phyloP scores from a whole-genome alignment of 192 early-diverging fungal genomes.

The Coemansia umbellata region DNA sequence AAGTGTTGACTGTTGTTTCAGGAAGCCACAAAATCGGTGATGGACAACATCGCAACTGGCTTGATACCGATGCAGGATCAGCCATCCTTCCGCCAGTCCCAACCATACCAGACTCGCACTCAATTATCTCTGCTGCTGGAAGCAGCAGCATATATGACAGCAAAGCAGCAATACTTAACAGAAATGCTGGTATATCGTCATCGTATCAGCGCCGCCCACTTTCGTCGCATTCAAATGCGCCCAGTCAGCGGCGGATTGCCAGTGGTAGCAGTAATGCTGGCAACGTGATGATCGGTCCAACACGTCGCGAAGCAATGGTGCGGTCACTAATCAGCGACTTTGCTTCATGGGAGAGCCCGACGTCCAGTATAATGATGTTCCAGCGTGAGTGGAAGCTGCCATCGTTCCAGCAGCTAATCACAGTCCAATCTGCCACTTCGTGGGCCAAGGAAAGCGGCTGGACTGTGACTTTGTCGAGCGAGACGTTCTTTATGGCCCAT shows the following conservation, averaged over 20 bases:
- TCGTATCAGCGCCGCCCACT: conserved; percentile 24
- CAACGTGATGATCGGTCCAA: conserved; percentile 25
- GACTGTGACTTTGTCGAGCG: conserved; percentile 48
- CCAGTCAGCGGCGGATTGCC: conserved; percentile 21
- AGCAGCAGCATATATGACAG: conserved; percentile 1
- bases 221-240: conserved; percentile 44
- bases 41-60: conserved; percentile 27
- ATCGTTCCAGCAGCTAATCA: conserved; percentile 49
- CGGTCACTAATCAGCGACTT: conserved; percentile 46
- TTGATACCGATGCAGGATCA: conserved; percentile 25
- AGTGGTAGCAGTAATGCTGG: conserved; percentile 9
- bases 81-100: conserved; percentile 16
- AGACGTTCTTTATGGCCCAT: conserved; percentile 50
- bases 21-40: conserved; percentile 10
- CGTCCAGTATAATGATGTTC: conserved; percentile 52
- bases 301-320: conserved; percentile 34
- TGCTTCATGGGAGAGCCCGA: conserved; percentile 49
- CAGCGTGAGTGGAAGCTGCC: conserved; percentile 54
- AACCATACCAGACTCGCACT: conserved; percentile 7
- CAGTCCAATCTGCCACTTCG: conserved; percentile 31
- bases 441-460: conserved; percentile 46
- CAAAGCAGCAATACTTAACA: not conserved
- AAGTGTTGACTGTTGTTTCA: conserved; percentile 28
- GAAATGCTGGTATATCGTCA: conserved; percentile 6
- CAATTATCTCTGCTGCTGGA: not conserved